A percentile compares a stretch with the other conserved stretches of the same genome.
These are phyloP conservation scores for Carallia pectinifolia DNA, from an alignment of 345 rosid genomes.

Conservation along the genomic window DNA sequence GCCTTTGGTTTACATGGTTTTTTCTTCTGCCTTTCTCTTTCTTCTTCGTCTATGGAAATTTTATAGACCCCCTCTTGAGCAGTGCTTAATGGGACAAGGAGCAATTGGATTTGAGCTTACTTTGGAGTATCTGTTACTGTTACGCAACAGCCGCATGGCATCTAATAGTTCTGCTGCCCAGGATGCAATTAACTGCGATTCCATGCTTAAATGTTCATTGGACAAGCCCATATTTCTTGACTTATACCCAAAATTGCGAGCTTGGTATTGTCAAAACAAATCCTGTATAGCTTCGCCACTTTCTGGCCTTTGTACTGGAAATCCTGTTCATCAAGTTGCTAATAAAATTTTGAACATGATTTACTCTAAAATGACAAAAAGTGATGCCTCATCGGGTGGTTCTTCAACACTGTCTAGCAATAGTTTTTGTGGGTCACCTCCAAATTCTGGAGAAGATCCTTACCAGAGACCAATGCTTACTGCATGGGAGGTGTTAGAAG, in stretches of 20 bases:
- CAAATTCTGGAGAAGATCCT: constrained; percentile 42
- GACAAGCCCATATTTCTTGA: constrained; percentile 47
- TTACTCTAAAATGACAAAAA: constrained; percentile 48
- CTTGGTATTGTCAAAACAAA: constrained; percentile 71
- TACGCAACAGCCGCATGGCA: constrained; percentile 44
- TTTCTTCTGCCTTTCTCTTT: constrained; percentile 64
- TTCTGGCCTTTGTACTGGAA: constrained; percentile 42
- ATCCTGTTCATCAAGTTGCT: constrained; percentile 61
- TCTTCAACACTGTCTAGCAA: constrained; percentile 39
- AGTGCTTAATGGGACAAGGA: constrained; percentile 34
- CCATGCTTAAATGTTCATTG: constrained; percentile 18
- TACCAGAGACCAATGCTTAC: constrained; percentile 50
- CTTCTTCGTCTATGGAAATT: constrained; percentile 77
- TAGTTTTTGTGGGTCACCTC: constrained; percentile 35
- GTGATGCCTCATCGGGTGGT: constrained; percentile 33
- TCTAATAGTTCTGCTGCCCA: constrained; percentile 25
- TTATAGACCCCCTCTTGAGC: constrained; percentile 56
- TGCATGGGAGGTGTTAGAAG: constrained; percentile 76
- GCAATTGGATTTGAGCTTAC: constrained; percentile 43
- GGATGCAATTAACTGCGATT: constrained; percentile 24
- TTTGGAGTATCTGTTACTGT: constrained; percentile 55
- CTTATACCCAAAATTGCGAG: constrained; percentile 52
- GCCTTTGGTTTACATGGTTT: constrained; percentile 53
- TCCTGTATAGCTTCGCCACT: constrained; percentile 59
- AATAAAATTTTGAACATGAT: constrained; percentile 55